Evolutionary conservation across 2,329 filamentous ascomycete genomes (phyloP), one percentile per base, ranked within the genome.

Genomic region (Fusarium secorum): DNA sequence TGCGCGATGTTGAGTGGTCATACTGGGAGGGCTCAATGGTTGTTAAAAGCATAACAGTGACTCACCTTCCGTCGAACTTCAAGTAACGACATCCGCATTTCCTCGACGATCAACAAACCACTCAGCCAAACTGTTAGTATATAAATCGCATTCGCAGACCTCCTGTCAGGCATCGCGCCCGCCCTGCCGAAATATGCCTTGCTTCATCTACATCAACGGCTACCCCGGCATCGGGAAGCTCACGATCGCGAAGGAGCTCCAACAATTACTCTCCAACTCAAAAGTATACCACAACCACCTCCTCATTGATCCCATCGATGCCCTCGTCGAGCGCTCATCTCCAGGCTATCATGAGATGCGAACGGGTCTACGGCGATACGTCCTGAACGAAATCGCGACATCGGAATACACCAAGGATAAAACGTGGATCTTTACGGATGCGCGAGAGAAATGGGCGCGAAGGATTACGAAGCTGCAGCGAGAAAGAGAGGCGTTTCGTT

Each of bases 201-300:
- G 26, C 11, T 62, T 60, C 18, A 11, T 65, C 18, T 59, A 61
- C 30, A 51, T 68, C 52, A 65, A 61, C 20, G 59, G 54, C 8
- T 63, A 24, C 4, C 54, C 58, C 17, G 44, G 59, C 3, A 33
- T 64, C 13, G 59, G 64, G 9, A 64, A 60, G 41, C 51, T 64
- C 26, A 64, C 54, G 0, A 45, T 64, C 11, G 63, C 59, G 4
- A 48, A 13, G 4, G 58, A 60, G 26, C 38, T 67, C 3, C 35
- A 41, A 1, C 39, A 17, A 13, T 17, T 57, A 4, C 49, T 61
- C 0, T 13, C 32, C 1, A 6, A 7, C 24, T 39, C 61, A 0
- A 57, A 42, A 1, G 13, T 65, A 0, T 41, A 56, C 32, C 42
- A 44, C 20, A 60, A 60, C 7, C 55, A 65, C 32, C 22, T 56